Percentiles rank a stretch among this genome's conserved stretches.
Conservation (phyloP, 805 yeast genomes). For the Myxozyma lipomycoides region DNA sequence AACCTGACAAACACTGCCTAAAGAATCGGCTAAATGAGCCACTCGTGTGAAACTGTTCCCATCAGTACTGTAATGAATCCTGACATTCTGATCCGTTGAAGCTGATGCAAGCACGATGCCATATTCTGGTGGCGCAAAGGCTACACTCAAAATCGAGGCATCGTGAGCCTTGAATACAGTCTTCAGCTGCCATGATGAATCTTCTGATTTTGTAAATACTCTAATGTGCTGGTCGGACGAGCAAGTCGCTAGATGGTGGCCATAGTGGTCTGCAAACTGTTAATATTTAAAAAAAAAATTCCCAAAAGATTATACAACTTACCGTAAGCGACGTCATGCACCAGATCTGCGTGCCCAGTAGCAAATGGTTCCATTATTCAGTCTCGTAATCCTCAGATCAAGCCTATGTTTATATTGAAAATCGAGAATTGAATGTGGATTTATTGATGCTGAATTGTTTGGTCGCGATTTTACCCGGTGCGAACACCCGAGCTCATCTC, state of each 20-base stretch:
- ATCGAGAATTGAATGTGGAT: too few species aligned
- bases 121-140: slow-evolving; percentile 94
- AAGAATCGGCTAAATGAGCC: slow-evolving; percentile 76
- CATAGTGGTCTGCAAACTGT: slow-evolving; percentile 61
- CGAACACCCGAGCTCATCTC: too few species aligned
- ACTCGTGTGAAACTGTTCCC: slow-evolving; percentile 80
- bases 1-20: slow-evolving; percentile 86
- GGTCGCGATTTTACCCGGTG: neutral
- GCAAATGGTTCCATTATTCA: slow-evolving; percentile 62
- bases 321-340: slow-evolving; percentile 83
- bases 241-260: slow-evolving; percentile 87
- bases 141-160: slow-evolving; percentile 71
- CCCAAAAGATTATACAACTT: neutral
- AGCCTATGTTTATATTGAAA: neutral
- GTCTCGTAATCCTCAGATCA: neutral
- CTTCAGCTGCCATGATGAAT: slow-evolving; percentile 66
- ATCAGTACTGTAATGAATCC: slow-evolving; percentile 85
- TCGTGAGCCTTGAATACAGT: slow-evolving; percentile 97
- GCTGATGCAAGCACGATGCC: slow-evolving; percentile 84
- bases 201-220: slow-evolving; percentile 71
- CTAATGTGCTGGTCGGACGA: slow-evolving; percentile 92
- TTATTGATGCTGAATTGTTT: neutral
- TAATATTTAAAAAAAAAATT: neutral
- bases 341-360: slow-evolving; percentile 89
- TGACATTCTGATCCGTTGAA: slow-evolving; percentile 83